Evolutionary conservation across 2,329 filamentous ascomycete species (phyloP).

Genomic region (Colletotrichum tropicale): DNA sequence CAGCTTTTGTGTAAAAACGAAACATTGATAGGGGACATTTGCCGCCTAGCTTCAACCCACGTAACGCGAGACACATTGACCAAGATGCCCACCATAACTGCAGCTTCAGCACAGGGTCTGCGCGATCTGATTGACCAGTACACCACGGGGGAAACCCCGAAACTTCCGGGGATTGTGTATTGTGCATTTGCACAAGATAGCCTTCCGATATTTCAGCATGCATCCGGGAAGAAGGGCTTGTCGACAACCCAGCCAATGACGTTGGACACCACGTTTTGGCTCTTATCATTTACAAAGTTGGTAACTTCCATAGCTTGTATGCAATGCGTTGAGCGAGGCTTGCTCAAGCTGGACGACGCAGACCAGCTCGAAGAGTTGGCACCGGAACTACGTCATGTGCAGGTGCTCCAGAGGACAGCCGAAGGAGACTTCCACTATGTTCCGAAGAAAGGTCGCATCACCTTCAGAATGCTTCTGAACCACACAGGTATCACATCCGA

Average conservation of each 20-base stretch:
- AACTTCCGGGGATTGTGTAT: neutral
- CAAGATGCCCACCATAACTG: neutral
- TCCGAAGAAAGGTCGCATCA: slow-evolving; percentile 41
- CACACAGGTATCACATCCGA: slow-evolving; percentile 52
- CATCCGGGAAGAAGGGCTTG: neutral
- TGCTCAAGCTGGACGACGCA: slow-evolving; percentile 50
- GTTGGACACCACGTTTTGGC: slow-evolving; percentile 37
- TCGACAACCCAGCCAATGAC: neutral
- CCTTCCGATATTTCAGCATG: neutral
- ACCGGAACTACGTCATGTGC: slow-evolving; percentile 52
- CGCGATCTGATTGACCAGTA: slow-evolving; percentile 7
- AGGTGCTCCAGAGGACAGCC: slow-evolving; percentile 45
- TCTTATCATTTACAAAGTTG: slow-evolving; percentile 46
- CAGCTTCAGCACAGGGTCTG: neutral
- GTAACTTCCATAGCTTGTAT: slow-evolving; percentile 55
- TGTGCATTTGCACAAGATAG: neutral
- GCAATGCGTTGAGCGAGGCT: slow-evolving; percentile 57
- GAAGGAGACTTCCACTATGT: slow-evolving; percentile 34
- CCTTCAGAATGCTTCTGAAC: slow-evolving; percentile 54
- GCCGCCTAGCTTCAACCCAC: neutral
- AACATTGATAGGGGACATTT: neutral
- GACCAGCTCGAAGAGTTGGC: slow-evolving; percentile 33
- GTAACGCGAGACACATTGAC: neutral
- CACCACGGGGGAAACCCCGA: neutral
- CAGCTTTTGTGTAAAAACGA: neutral